These are phyloP conservation scores for Pseudocercospora fijiensis DNA, from an alignment of 2,329 filamentous ascomycete species.

Conservation along the genomic window DNA sequence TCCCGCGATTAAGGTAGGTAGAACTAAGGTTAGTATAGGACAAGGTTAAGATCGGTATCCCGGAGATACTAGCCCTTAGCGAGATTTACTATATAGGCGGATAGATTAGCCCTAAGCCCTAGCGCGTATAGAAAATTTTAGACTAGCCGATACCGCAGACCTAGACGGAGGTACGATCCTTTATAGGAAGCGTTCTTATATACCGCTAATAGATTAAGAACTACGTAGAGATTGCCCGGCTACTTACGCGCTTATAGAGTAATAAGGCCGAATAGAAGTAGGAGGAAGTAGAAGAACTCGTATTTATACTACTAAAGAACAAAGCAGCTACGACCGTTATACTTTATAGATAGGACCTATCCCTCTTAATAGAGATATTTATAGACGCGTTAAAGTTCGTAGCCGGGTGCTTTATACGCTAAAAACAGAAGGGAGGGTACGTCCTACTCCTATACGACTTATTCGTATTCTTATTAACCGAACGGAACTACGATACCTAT, in stretches of 20 bases:
- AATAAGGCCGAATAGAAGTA: constrained; percentile 2
- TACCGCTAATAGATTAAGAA: constrained; percentile 2
- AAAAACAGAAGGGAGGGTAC: background rate
- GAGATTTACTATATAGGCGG: constrained; percentile 1
- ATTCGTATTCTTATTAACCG: background rate
- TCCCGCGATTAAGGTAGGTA: constrained; percentile 4
- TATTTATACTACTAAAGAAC: constrained; percentile 6
- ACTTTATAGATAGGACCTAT: background rate
- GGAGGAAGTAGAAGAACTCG: constrained; percentile 2
- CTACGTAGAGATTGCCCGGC: background rate
- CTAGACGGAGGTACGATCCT: background rate
- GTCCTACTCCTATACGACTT: constrained; percentile 9
- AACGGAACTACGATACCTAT: constrained; percentile 10
- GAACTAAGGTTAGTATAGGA: background rate
- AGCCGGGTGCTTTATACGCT: background rate
- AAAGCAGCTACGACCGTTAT: background rate
- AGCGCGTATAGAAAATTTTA: background rate
- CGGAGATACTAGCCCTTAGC: constrained; percentile 1
- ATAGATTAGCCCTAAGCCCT: background rate
- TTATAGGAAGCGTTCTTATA: background rate
- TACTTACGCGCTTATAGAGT: background rate
- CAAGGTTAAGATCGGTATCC: constrained; percentile 10
- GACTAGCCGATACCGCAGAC: background rate
- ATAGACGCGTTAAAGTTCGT: background rate
- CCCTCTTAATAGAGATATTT: constrained; percentile 1